phyloP scores from a whole-genome alignment of 176 grass and related monocot species.

The Sorghum bicolor region Sorghum_bicolor_NCBIv3 NC_012873.2:65536501-65537000 shows the following conservation, averaged over 20 bases:
- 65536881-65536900: background rate
- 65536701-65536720: slow-evolving; percentile 24
- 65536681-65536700: background rate
- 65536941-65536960: background rate
- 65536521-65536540: slow-evolving; percentile 44
- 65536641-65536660: slow-evolving; percentile 77
- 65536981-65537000: slow-evolving; percentile 3
- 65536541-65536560: slow-evolving; percentile 33
- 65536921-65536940: slow-evolving; percentile 14
- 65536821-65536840: slow-evolving; percentile 48
- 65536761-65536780: slow-evolving; percentile 87
- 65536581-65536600: slow-evolving; percentile 76
- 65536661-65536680: slow-evolving; percentile 35
- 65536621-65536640: slow-evolving; percentile 79
- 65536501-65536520: slow-evolving; percentile 31
- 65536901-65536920: background rate
- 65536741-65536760: slow-evolving; percentile 78
- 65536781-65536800: slow-evolving; percentile 98
- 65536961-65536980: background rate
- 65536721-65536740: slow-evolving; percentile 64
- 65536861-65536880: background rate
- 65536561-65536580: slow-evolving; percentile 55
- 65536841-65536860: background rate
- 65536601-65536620: slow-evolving; percentile 72
- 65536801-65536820: slow-evolving; percentile 65